Evolutionary conservation across 1,139 yeast genomes (phyloP), one percentile per base, ranked within the genome.

Genomic region (Yamadazyma friedrichii): DNA sequence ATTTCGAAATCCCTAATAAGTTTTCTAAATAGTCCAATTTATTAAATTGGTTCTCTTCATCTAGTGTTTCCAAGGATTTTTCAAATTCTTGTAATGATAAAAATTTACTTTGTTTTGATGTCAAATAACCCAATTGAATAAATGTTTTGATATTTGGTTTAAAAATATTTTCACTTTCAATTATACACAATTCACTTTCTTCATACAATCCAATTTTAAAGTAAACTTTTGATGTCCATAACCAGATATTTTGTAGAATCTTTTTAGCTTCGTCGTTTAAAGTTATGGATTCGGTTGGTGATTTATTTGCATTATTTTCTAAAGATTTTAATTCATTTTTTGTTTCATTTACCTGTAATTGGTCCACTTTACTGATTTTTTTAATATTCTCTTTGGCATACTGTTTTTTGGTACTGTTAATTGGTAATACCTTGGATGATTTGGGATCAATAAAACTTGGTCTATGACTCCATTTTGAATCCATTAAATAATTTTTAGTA

Each of bases 111-210:
- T 59, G 47, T 47, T 58, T 61, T 29, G 70, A 64, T 15, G 74
- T 68, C 45, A 79, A 66, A 44, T 75, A 60, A 10, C 91, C 84
- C 47, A 81, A 60, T 52, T 78, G 68, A 35, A 80, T 68, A 53
- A 67, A 77, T 8, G 86, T 77, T 49, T 76, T 69, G 43, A 73
- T 63, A 31, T 74, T 76, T n/a, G 79, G 78, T 30, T 72, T 72
- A 42, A 60, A 67, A 13, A 70, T 63, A 1, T 70, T 62, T 47
- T 79, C 86, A 0, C 95, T 88, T 57, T 88, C 96, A 8, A 74
- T 72, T 6, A 88, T 72, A 39, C 95, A 86, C 47, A 79, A 82
- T 51, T 81, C 83, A 9, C 91, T 80, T 44, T 88, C 95, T 6
- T 67, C 74, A 3, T 63, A 49, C 41, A 78, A 64, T 1, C 76